These are phyloP conservation scores for Colletotrichum sp. DNA, from an alignment of 2,329 filamentous ascomycete genomes.

Conservation along the genomic window DNA sequence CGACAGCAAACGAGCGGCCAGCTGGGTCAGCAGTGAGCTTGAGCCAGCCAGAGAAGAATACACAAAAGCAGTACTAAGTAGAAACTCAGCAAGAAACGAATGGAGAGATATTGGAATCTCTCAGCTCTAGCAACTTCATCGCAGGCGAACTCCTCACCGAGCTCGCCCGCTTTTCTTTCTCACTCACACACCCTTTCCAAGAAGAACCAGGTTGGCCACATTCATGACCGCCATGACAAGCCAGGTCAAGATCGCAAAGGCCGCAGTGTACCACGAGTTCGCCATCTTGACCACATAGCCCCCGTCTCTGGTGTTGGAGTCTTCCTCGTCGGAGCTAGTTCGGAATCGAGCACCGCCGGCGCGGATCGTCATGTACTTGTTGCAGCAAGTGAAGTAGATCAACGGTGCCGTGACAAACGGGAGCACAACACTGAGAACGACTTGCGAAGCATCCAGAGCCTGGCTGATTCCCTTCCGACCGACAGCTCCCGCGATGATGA, in stretches of 20 bases:
- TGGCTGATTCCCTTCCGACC: conserved; percentile 72
- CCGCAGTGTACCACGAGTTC: conserved; percentile 70
- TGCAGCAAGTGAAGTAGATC: conserved; percentile 83
- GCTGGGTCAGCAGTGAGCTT: not conserved
- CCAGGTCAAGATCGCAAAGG: conserved; percentile 68
- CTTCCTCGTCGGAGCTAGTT: conserved; percentile 28
- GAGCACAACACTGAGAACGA: conserved; percentile 77
- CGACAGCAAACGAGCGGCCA: not conserved
- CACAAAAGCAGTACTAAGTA: not conserved
- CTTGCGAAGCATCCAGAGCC: conserved; percentile 78
- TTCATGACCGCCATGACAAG: conserved; percentile 79
- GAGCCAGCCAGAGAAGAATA: not conserved
- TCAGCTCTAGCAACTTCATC: not conserved
- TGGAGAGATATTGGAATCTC: not conserved
- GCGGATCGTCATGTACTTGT: conserved; percentile 79
- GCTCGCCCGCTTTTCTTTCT: not conserved
- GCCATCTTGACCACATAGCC: conserved; percentile 63
- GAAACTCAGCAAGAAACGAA: not conserved
- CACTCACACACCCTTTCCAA: conserved; percentile 40
- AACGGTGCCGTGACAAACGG: conserved; percentile 85
- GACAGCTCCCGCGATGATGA: conserved; percentile 82
- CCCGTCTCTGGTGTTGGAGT: conserved; percentile 18
- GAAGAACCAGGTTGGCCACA: conserved; percentile 73
- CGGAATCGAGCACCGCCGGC: conserved; percentile 40
- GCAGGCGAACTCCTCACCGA: conserved; percentile 13